These are phyloP conservation scores for Tolypocladium tundrense DNA, from an alignment of 2,329 filamentous ascomycete genomes.

Conservation along the genomic window DNA sequence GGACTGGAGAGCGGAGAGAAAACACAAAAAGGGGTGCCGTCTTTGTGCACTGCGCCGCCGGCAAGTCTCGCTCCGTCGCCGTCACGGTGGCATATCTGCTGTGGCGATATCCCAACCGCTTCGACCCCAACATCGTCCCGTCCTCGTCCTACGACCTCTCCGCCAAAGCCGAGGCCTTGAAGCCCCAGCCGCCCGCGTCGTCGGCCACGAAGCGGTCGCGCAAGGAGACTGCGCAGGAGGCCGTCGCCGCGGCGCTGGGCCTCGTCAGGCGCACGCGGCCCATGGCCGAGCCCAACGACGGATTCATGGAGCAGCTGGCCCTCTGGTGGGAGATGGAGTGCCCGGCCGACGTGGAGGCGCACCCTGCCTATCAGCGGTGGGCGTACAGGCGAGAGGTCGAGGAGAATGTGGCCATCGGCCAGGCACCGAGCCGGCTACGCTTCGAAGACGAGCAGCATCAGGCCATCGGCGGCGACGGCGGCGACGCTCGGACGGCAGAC, in stretches of 20 bases:
- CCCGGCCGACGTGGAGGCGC: constrained; percentile 51
- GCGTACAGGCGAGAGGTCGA: constrained; percentile 44
- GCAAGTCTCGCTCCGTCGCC: constrained; percentile 85
- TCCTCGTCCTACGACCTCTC: constrained; percentile 10
- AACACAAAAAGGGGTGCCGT: constrained; percentile 28
- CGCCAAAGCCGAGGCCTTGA: background rate
- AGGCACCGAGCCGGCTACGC: constrained; percentile 71
- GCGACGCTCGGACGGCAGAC: background rate
- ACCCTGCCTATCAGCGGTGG: constrained; percentile 72
- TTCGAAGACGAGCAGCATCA: constrained; percentile 64
- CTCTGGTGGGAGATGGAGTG: constrained; percentile 84
- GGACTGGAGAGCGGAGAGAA: constrained; percentile 1
- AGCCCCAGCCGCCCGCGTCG: background rate
- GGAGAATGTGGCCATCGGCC: constrained; percentile 56
- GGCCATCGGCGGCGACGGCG: background rate
- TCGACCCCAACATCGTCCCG: constrained; percentile 27
- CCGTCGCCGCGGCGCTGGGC: constrained; percentile 52
- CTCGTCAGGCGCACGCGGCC: constrained; percentile 61
- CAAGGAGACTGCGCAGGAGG: constrained; percentile 29
- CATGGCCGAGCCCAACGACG: constrained; percentile 78
- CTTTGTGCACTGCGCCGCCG: constrained; percentile 74
- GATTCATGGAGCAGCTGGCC: constrained; percentile 82
- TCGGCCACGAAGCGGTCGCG: constrained; percentile 10
- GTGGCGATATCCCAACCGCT: constrained; percentile 48
- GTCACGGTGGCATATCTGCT: constrained; percentile 80